Conservation (phyloP, 768 basidiomycete genomes). For the Lentinus brumalis region DNA sequence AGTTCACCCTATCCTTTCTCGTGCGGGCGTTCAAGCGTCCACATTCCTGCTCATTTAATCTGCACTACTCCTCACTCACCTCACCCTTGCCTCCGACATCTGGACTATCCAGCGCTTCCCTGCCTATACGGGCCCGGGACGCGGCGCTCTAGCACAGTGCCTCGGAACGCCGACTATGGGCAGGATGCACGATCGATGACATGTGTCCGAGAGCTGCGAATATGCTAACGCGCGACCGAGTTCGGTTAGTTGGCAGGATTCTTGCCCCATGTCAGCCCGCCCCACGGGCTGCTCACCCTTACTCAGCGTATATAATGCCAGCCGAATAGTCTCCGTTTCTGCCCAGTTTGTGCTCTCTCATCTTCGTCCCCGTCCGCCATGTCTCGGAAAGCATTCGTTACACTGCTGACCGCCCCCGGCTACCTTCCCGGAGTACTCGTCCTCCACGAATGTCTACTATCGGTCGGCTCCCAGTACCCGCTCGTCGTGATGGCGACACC, state of each 20-base stretch:
- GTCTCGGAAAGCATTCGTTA: conserved; percentile 61
- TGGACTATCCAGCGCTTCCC: too few species aligned
- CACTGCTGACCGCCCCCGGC: conserved; percentile 68
- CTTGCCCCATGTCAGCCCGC: too few species aligned
- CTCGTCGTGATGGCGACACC: conserved; percentile 55
- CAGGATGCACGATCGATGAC: too few species aligned
- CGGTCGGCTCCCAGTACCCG: conserved; percentile 47
- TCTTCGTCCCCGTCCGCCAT: conserved; percentile 10
- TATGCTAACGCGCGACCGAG: too few species aligned
- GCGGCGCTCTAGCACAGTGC: too few species aligned
- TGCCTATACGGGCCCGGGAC: too few species aligned
- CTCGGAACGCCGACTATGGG: too few species aligned
- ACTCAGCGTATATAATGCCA: conserved; percentile 1
- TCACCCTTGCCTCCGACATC: neutral
- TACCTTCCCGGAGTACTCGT: conserved; percentile 63
- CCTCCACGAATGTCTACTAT: conserved; percentile 49
- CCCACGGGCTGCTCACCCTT: neutral
- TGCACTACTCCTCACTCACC: neutral
- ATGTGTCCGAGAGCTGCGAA: too few species aligned
- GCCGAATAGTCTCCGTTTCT: neutral
- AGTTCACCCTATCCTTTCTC: neutral
- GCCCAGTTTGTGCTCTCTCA: neutral
- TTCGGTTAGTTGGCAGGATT: too few species aligned
- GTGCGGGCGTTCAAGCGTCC: neutral
- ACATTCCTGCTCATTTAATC: neutral